These are phyloP conservation scores for Nematocida sp. DNA, from an alignment of 371 early-diverging fungal genomes.

Conservation along the genomic window DNA sequence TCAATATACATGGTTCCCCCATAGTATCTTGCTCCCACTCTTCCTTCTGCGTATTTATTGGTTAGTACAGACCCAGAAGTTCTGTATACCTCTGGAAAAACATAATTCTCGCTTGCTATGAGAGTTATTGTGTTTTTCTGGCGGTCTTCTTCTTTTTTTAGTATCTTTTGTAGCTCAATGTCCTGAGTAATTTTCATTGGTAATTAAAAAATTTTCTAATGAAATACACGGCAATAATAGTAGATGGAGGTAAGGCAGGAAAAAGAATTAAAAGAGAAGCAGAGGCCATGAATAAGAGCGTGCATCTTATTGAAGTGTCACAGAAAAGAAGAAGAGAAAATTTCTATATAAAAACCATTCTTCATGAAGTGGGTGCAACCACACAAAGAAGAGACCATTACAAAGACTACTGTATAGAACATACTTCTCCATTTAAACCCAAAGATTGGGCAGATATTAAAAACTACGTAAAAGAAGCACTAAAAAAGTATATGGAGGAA, in stretches of 20 bases:
- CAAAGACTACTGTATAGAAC: conserved; percentile 1
- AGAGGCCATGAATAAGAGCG: not conserved
- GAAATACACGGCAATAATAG: not conserved
- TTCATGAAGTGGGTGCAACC: not conserved
- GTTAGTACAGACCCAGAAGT: conserved; percentile 91
- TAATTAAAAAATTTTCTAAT: not conserved
- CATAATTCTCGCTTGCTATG: conserved; percentile 95
- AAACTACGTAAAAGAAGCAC: not conserved
- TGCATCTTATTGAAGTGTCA: not conserved
- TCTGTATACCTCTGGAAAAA: conserved; percentile 86
- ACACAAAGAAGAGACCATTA: not conserved
- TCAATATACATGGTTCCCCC: conserved; percentile 98
- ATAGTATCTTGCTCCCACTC: conserved; percentile 77
- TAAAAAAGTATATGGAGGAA: not conserved
- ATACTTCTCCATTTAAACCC: not conserved
- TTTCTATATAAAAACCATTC: not conserved
- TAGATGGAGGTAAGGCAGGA: not conserved
- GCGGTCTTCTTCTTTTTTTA: conserved; percentile 86
- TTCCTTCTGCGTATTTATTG: conserved; percentile 98
- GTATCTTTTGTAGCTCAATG: conserved; percentile 83
- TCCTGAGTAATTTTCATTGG: conserved; percentile 68
- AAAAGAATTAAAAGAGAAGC: conserved; percentile 15
- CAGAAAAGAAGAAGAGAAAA: not conserved
- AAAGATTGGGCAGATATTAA: not conserved
- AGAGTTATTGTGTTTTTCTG: conserved; percentile 83